Percentiles rank a stretch among this genome's conserved stretches.
Evolutionary conservation across 352 stramenopile genomes (phyloP).

Genomic region (Globisporangium paroecandrum): DNA sequence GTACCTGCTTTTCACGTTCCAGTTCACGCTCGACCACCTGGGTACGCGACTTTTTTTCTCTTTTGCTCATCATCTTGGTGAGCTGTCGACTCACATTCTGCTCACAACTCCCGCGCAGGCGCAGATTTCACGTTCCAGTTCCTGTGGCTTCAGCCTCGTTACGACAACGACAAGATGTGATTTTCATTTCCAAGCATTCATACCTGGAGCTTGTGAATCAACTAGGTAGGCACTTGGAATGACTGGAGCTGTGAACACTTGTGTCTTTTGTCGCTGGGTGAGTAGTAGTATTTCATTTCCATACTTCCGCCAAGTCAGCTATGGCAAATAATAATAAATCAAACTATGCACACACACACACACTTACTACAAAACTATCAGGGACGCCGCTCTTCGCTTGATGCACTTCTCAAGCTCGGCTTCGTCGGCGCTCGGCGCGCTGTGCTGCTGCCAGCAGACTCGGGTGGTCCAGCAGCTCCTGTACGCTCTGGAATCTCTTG

Average conservation of each 20-base stretch:
- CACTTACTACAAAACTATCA: not conserved
- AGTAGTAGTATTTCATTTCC: not conserved
- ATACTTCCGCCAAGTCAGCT: not conserved
- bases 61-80: not conserved
- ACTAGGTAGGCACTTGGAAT: not conserved
- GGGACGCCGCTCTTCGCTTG: not conserved
- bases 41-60: not conserved
- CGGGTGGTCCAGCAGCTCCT: constrained; percentile 15
- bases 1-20: constrained; percentile 22
- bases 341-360: constrained; percentile 6
- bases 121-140: constrained; percentile 12
- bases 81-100: not conserved
- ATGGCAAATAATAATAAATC: constrained; percentile 1
- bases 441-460: constrained; percentile 10
- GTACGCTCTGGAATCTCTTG: constrained; percentile 11
- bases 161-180: not conserved
- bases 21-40: constrained; percentile 11
- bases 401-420: not conserved
- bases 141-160: not conserved
- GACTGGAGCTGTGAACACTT: not conserved
- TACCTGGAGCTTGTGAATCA: not conserved
- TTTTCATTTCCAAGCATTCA: not conserved
- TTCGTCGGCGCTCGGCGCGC: constrained; percentile 2
- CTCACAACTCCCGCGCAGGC: not conserved
- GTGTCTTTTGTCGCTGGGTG: not conserved